These are phyloP conservation scores for Phialophora chinensis DNA, from an alignment of 2,329 filamentous ascomycete genomes.

Conservation along the genomic window DNA sequence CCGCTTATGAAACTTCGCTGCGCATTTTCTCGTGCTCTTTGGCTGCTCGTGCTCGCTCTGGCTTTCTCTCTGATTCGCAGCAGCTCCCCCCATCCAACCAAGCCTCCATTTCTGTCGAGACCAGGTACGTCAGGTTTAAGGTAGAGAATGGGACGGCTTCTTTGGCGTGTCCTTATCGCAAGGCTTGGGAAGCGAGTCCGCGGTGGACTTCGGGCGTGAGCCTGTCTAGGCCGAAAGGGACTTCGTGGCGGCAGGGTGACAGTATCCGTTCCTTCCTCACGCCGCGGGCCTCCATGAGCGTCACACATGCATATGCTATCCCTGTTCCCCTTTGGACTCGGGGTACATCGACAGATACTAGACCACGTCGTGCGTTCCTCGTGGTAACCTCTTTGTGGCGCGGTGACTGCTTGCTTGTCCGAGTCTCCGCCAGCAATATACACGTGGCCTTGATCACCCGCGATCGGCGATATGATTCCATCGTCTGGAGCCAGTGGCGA, in stretches of 20 bases:
- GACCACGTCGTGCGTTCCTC: neutral
- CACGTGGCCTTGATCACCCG: conserved; percentile 5
- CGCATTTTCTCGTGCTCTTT: neutral
- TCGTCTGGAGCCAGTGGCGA: conserved; percentile 14
- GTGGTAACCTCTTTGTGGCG: neutral
- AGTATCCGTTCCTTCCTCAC: neutral
- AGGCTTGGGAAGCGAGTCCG: conserved; percentile 1
- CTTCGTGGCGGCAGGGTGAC: conserved; percentile 9
- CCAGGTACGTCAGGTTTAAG: conserved; percentile 51
- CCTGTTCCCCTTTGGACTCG: neutral
- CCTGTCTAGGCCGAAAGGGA: neutral
- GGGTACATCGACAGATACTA: neutral
- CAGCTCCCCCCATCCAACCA: conserved; percentile 53
- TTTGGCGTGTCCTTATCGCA: neutral
- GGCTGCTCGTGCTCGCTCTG: conserved; percentile 5
- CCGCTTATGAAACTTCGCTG: neutral
- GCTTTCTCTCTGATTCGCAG: conserved; percentile 48
- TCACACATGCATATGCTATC: conserved; percentile 19
- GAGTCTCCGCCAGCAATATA: neutral
- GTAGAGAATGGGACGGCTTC: conserved; percentile 44
- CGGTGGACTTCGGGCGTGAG: neutral
- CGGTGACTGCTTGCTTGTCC: conserved; percentile 10
- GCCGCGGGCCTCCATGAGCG: neutral
- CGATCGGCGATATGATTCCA: conserved; percentile 14
- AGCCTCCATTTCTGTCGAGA: conserved; percentile 51